Evolutionary conservation across 2,329 filamentous ascomycete species (phyloP), one percentile per base, ranked within the genome.

Genomic region (Ceratocystis cacaofunesta): DNA sequence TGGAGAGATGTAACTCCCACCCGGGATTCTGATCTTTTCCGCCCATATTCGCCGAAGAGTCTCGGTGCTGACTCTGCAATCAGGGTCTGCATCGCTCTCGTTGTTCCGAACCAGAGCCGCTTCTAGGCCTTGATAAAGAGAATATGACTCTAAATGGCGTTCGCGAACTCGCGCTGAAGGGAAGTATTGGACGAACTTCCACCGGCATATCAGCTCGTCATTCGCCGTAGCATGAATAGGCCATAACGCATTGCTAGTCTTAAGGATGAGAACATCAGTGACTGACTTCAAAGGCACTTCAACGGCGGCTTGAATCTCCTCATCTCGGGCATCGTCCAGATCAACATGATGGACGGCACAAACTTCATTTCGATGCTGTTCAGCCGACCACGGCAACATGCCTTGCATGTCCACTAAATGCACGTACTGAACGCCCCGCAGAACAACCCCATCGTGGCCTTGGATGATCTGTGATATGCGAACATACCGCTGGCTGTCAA

Each of bases 241-340:
- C 55, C 78, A 84, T 0, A 72, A 69, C 0, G 76, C 71, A 66
- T 89, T 90, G 0, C 85, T 89, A 1, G 79, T 72, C 0, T 77
- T 70, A 0, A 88, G 72, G 0, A 71, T 71, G 0, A 82, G 74
- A 5, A 77, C 72, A 1, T 72, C 68, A 1, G 75, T 69, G 0
- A 85, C 74, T 0, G 75, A 67, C 0, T 69, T 62, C 0, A 79
- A 65, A 0, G 72, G 55, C 0, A 85, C 70, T 1, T 83, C 78
- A 0, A 80, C 69, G 0, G 77, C 66, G 0, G 75, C 71, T 22
- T 82, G 78, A 0, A 73, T 66, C 0, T 75, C 63, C 0, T 70
- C 63, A 0, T 68, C 43, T 2, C 74, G 68, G 0, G 68, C 66
- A 44, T 80, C 76, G 5, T 76, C 72, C 0, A 73, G 65, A 5